phyloP scores from a whole-genome alignment of 73 alveolate species.

The Symbiodinium pilosum region DNA sequence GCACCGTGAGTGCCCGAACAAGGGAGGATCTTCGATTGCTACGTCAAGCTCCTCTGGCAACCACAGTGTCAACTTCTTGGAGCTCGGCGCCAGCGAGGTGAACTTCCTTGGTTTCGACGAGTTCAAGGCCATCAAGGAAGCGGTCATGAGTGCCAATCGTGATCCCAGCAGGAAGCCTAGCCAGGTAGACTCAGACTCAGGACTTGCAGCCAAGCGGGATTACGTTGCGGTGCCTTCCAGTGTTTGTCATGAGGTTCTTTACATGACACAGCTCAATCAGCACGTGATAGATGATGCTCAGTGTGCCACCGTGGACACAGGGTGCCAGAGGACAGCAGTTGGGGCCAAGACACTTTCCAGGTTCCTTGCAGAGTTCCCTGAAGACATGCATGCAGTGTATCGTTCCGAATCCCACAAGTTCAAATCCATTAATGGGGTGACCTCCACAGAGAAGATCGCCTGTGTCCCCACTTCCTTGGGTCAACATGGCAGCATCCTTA shows the following conservation, averaged over 20 bases:
- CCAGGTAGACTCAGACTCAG: neutral
- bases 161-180: neutral
- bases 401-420: neutral
- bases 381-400: neutral
- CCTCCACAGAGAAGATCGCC: neutral
- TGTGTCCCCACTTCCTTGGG: neutral
- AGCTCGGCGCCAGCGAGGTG: neutral
- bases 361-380: neutral
- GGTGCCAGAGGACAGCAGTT: constrained; percentile 26
- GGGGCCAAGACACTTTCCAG: neutral
- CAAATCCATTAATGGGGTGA: neutral
- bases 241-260: neutral
- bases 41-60: neutral
- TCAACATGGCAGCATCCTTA: neutral
- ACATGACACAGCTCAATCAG: too few relatives aligned
- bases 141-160: neutral
- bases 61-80: neutral
- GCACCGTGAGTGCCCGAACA: neutral
- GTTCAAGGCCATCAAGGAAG: neutral
- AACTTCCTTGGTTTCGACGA: neutral
- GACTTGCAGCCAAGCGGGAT: neutral
- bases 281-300: neutral
- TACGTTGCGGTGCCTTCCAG: neutral
- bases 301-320: constrained; percentile 36
- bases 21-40: neutral